A percentile compares a stretch with the other conserved stretches of the same genome.
phyloP scores from a whole-genome alignment of 2,329 filamentous ascomycete genomes.

The Colletotrichum camelliae region DNA sequence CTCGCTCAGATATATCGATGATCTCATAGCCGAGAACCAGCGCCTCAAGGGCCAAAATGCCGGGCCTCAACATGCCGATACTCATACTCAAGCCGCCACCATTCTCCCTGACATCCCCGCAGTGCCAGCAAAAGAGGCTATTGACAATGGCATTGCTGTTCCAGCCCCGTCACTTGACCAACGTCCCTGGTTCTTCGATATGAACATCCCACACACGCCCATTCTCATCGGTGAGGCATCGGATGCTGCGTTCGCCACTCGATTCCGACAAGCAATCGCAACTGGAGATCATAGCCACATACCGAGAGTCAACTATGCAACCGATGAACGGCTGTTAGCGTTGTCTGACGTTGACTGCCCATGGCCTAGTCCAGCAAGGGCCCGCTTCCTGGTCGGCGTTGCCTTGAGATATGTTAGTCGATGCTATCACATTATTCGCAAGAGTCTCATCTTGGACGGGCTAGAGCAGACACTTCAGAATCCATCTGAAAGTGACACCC shows the following conservation, averaged over 20 bases:
- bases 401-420: conserved; percentile 44
- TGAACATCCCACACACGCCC: conserved; percentile 36
- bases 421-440: conserved; percentile 47
- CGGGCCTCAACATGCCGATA: neutral
- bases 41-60: conserved; percentile 26
- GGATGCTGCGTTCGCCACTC: conserved; percentile 40
- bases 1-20: conserved; percentile 35
- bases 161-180: conserved; percentile 25
- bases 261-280: conserved; percentile 39
- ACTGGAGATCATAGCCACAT: conserved; percentile 35
- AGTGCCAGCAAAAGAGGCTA: neutral
- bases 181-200: conserved; percentile 39
- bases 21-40: conserved; percentile 38
- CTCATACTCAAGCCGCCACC: neutral
- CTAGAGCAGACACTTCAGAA: conserved; percentile 43
- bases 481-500: conserved; percentile 33
- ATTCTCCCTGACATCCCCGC: neutral
- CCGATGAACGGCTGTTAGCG: conserved; percentile 31
- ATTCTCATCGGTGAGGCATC: conserved; percentile 41
- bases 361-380: conserved; percentile 43
- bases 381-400: conserved; percentile 42
- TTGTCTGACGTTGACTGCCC: conserved; percentile 34
- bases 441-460: conserved; percentile 38
- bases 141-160: conserved; percentile 6
- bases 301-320: conserved; percentile 37